These are phyloP conservation scores for Aspergillus nidulans DNA, from an alignment of 495 filamentous ascomycete genomes.

Conservation along the genomic window DNA sequence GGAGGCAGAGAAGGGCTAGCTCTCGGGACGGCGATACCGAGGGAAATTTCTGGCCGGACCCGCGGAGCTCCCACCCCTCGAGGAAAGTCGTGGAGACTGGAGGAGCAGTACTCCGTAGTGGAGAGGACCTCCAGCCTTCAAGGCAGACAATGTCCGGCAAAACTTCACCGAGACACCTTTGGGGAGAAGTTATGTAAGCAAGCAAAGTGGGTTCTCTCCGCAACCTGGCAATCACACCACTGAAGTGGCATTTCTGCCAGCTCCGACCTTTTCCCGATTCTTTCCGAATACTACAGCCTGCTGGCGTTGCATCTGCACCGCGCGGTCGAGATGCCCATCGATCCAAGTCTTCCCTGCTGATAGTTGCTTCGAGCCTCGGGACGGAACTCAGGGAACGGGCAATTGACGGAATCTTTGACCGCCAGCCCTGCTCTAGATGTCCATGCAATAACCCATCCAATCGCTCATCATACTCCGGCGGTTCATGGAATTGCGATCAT, in stretches of 20 bases:
- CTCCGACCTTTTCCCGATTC: constrained; percentile 20
- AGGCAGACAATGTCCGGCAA: neutral
- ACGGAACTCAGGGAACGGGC: neutral
- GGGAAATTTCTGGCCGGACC: constrained; percentile 17
- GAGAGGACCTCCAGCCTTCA: neutral
- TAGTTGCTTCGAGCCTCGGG: neutral
- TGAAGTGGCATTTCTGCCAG: constrained; percentile 3
- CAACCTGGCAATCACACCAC: constrained; percentile 8
- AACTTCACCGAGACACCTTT: neutral
- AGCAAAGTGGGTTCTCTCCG: constrained; percentile 18
- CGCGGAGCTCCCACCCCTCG: constrained; percentile 1
- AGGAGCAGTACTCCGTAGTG: neutral
- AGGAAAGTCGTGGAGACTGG: neutral
- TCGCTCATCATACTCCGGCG: neutral
- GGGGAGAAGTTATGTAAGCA: neutral
- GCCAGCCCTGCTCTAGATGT: neutral
- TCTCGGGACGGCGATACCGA: constrained; percentile 25
- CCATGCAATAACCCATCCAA: neutral
- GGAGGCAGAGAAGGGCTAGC: neutral
- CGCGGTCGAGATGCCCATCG: constrained; percentile 1
- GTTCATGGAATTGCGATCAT: neutral
- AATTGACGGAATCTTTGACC: neutral
- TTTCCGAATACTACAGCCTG: constrained; percentile 16
- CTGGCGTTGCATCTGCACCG: neutral
- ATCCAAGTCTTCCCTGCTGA: neutral